Percentiles rank a stretch among this genome's conserved stretches.
These are phyloP conservation scores for Bruguiera sexangula DNA, from an alignment of 345 rosid species.

Conservation along the genomic window DNA sequence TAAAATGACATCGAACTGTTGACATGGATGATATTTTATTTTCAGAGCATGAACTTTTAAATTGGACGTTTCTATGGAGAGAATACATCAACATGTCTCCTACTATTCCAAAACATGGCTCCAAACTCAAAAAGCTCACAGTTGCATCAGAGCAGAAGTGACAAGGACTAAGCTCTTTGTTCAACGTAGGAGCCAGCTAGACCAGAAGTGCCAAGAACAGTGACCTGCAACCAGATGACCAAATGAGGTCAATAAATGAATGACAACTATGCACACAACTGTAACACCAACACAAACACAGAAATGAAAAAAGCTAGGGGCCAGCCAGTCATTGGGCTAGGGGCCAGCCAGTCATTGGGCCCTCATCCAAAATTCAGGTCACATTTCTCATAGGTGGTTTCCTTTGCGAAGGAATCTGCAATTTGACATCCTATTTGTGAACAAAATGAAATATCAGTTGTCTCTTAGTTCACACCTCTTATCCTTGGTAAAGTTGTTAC, in stretches of 20 bases:
- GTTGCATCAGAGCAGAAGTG: neutral
- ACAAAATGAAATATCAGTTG: neutral
- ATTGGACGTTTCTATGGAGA: slow-evolving; percentile 4
- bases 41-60: neutral
- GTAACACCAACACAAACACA: neutral
- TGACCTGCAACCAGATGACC: slow-evolving; percentile 47
- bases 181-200: slow-evolving; percentile 89
- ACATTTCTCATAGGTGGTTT: neutral
- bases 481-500: neutral
- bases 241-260: neutral
- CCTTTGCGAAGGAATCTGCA: neutral
- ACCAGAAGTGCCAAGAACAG: slow-evolving; percentile 89
- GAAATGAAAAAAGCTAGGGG: neutral
- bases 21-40: slow-evolving; percentile 9
- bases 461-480: neutral
- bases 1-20: neutral
- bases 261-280: too few relatives aligned
- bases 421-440: neutral
- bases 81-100: slow-evolving; percentile 11
- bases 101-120: slow-evolving; percentile 4
- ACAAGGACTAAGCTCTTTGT: slow-evolving; percentile 46
- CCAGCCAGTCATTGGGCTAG: neutral
- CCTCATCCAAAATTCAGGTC: neutral
- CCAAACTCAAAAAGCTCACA: neutral
- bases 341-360: neutral